Conservation (phyloP, 2,329 filamentous ascomycete species). For the Penicillium sp. region DNA sequence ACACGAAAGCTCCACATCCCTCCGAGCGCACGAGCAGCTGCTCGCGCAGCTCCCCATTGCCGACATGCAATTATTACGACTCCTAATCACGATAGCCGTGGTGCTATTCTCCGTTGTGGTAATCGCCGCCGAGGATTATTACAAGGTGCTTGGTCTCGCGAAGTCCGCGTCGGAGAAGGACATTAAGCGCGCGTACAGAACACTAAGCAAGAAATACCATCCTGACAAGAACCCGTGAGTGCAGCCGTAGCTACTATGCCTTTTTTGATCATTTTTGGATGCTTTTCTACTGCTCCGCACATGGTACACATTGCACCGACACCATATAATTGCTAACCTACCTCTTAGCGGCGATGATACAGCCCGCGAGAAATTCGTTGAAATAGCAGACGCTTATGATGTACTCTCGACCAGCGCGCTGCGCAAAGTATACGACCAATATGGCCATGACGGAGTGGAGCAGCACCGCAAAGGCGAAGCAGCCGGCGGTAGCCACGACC, state of each 20-base stretch:
- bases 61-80: slow-evolving; percentile 36
- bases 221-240: slow-evolving; percentile 96
- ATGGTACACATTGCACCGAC: neutral
- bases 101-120: slow-evolving; percentile 38
- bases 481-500: slow-evolving; percentile 64
- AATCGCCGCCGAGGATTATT: slow-evolving; percentile 47
- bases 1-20: neutral
- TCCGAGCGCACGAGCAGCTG: slow-evolving; percentile 13
- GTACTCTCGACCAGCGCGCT: slow-evolving; percentile 75
- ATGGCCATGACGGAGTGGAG: slow-evolving; percentile 87
- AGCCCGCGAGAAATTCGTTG: slow-evolving; percentile 87
- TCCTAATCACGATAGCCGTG: slow-evolving; percentile 35
- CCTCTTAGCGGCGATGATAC: slow-evolving; percentile 65
- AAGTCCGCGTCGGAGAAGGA: slow-evolving; percentile 79
- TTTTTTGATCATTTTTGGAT: neutral
- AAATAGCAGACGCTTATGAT: slow-evolving; percentile 94
- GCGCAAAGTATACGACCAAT: slow-evolving; percentile 88
- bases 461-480: slow-evolving; percentile 72
- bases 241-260: neutral
- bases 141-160: slow-evolving; percentile 74
- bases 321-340: neutral
- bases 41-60: slow-evolving; percentile 12
- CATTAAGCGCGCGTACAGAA: slow-evolving; percentile 90
- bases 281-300: neutral
- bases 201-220: slow-evolving; percentile 91